phyloP scores from a whole-genome alignment of 2,329 filamentous ascomycete species.

The Drechslerella dactyloides region DNA sequence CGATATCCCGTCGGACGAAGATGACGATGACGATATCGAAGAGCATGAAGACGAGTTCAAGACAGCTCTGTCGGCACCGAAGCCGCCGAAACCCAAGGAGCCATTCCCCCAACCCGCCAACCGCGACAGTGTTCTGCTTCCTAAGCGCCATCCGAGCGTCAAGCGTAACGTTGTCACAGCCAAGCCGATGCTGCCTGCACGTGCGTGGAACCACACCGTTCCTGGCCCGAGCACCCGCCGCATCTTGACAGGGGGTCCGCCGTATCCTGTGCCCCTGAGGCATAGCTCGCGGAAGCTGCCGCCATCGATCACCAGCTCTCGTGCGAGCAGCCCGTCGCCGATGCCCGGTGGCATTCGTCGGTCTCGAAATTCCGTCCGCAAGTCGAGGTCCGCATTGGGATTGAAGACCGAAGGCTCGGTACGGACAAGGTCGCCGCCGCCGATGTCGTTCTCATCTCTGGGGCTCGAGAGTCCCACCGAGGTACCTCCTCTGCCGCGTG shows the following conservation, averaged over 20 bases:
- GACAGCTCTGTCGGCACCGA: slow-evolving; percentile 70
- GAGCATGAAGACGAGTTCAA: slow-evolving; percentile 71
- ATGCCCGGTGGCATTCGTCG: slow-evolving; percentile 58
- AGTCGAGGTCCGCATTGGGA: slow-evolving; percentile 81
- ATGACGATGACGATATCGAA: slow-evolving; percentile 69
- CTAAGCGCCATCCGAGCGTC: slow-evolving; percentile 58
- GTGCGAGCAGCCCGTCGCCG: slow-evolving; percentile 61
- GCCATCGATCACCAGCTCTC: slow-evolving; percentile 72
- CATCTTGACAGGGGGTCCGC: slow-evolving; percentile 63
- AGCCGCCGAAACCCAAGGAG: slow-evolving; percentile 58
- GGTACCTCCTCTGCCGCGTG: slow-evolving; percentile 63
- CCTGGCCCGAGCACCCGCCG: slow-evolving; percentile 50
- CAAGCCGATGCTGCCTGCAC: slow-evolving; percentile 53
- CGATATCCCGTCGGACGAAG: slow-evolving; percentile 65
- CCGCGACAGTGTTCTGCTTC: slow-evolving; percentile 40
- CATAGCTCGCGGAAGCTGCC: slow-evolving; percentile 80
- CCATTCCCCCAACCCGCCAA: slow-evolving; percentile 28
- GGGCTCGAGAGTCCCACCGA: slow-evolving; percentile 72
- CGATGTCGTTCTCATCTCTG: slow-evolving; percentile 71
- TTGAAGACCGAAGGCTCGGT: slow-evolving; percentile 64
- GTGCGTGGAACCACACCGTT: slow-evolving; percentile 35
- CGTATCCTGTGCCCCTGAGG: slow-evolving; percentile 88
- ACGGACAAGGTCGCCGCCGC: slow-evolving; percentile 68
- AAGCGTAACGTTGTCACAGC: slow-evolving; percentile 58
- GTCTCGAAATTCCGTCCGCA: slow-evolving; percentile 66